A percentile compares a stretch with the other conserved stretches of the same genome.
phyloP scores from a whole-genome alignment of 2,329 filamentous ascomycete species.

The Epichloe scottii region DNA sequence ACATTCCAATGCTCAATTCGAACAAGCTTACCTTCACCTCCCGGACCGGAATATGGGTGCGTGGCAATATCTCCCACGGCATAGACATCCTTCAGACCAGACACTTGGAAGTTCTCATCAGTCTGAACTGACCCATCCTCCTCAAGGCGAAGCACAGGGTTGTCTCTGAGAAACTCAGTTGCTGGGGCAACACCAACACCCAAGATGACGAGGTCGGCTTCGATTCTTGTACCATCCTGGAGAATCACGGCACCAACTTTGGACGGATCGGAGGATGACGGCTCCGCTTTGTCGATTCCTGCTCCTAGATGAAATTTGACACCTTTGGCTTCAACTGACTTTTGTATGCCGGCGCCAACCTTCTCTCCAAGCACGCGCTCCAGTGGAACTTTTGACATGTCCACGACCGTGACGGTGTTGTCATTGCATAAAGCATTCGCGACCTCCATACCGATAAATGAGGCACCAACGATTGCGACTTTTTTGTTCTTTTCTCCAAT shows the following conservation, averaged over 20 bases:
- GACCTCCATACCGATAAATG: constrained; percentile 98
- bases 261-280: constrained; percentile 52
- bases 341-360: constrained; percentile 71
- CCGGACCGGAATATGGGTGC: constrained; percentile 87
- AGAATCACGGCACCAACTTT: constrained; percentile 71
- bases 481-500: constrained; percentile 81
- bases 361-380: constrained; percentile 74
- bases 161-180: constrained; percentile 69
- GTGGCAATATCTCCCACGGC: constrained; percentile 92
- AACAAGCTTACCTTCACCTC: constrained; percentile 56
- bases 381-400: constrained; percentile 76
- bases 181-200: constrained; percentile 81
- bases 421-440: constrained; percentile 69
- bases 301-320: constrained; percentile 80
- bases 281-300: constrained; percentile 68
- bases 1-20: constrained; percentile 99
- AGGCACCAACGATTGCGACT: constrained; percentile 81
- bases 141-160: constrained; percentile 56
- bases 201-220: constrained; percentile 81
- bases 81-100: constrained; percentile 70
- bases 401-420: constrained; percentile 76
- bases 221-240: constrained; percentile 73
- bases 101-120: constrained; percentile 66
- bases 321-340: constrained; percentile 68
- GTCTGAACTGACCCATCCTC: constrained; percentile 77